Base-by-base conservation (phyloP, 768 basidiomycete species). In the Mycena crocata region DNA sequence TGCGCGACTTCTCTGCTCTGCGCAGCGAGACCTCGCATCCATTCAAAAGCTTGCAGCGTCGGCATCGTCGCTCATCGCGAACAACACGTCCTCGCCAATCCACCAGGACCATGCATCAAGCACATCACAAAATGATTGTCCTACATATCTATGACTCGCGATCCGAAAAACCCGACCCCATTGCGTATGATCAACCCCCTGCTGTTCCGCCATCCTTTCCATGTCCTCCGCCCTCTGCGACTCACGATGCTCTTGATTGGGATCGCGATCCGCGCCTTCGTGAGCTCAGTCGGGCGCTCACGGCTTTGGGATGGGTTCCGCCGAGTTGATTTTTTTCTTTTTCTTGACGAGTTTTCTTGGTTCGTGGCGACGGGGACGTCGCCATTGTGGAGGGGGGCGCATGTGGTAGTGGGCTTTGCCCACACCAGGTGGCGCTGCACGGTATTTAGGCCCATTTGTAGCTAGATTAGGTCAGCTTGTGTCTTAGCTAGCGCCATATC, bases 281-380 rank as follows among this genome's bases (percentile, higher is more conserved):
- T 26, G 24, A 55, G 14, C 15, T 56, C 9, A 23, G 42, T 23
- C 32, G 19, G 13, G 42, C 44, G 23, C 57, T 57, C 23, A 19
- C 57, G 17, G 44, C 31, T 8, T 46, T 57, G 57, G 44, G 57
- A 34, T 57, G 57, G 57, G 24, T 34, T 19, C 32, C 7, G 32
- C 24, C 15, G 31, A 34, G n/a, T 2, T 31, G 51, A 52, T 57
- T n/a, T n/a, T 57, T 28, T n/a, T n/a, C n/a, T n/a, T n/a, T 23
- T 44, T 2, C 10, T 37, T 44, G 31, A 15, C 32, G 31, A 28
- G 28, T 14, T 46, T 45, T n/a, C 30, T 2, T 24, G 21, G n/a
- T 35, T 26, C 23, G 14, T 46, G 44, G 57, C 44, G 44, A 57
- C 45, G 31, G 44, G 56, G 56, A 57, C 42, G 42, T 57, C 56